Conservation (phyloP, 345 rosid species). For the Acer campestre region DNA sequence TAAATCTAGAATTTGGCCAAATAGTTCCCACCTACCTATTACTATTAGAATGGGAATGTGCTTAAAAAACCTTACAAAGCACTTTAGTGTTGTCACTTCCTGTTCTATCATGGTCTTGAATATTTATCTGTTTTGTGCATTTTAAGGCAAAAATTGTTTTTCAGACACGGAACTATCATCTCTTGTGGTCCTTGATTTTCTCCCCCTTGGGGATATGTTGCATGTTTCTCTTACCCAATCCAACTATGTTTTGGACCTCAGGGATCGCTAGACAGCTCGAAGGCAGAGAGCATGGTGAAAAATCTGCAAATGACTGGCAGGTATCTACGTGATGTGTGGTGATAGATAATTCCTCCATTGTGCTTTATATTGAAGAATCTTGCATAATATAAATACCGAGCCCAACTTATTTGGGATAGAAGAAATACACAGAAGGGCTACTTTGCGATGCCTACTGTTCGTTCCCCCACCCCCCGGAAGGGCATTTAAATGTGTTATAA, state of each 20-base stretch:
- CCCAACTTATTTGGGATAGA: constrained; percentile 8
- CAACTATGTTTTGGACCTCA: constrained; percentile 23
- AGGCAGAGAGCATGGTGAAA: constrained; percentile 88
- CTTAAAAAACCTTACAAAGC: constrained; percentile 3
- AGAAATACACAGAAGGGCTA: not conserved
- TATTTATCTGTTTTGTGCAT: not conserved
- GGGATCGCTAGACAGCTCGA: constrained; percentile 79
- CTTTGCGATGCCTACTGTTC: not conserved
- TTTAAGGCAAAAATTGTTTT: not conserved
- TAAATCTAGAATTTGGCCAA: not conserved
- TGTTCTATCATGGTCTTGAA: not conserved
- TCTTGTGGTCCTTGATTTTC: not conserved
- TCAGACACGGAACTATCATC: not conserved
- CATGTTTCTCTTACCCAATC: not conserved
- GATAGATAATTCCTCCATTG: constrained; percentile 25
- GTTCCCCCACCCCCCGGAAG: not conserved
- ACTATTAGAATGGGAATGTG: not conserved
- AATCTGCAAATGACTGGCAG: constrained; percentile 85
- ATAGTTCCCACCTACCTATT: not conserved
- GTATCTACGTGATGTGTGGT: constrained; percentile 96
- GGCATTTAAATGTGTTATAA: not conserved
- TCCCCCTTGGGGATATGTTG: no score
- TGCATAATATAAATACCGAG: not conserved
- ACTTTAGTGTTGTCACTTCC: not conserved
- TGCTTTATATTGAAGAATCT: not conserved